Evolutionary conservation across 345 rosid species (phyloP), one percentile per base, ranked within the genome.

Genomic region (Brassica nigra): DNA sequence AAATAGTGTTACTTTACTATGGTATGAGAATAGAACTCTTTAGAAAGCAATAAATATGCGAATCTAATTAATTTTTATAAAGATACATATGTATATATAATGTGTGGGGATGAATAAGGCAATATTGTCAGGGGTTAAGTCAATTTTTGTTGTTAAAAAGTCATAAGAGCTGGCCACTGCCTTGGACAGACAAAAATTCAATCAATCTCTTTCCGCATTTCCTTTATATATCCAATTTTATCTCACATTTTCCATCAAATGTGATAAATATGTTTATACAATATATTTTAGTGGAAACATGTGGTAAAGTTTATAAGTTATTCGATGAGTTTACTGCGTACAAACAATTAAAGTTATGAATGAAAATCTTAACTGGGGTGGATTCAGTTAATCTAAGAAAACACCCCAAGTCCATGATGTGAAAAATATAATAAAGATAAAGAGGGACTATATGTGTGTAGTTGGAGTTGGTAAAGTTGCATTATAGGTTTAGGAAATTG

Each of bases 131-230:
- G 70, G 55, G 11, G 23, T 16, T 66, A 34, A 62, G 75, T 80
- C 79, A 68, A 74, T 15, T 9, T 59, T 71, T 62, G 66, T 34
- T 75, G 67, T 76, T 23, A 23, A 23, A 63, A 75, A 74, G 83
- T 79, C 61, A 74, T 52, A 62, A 62, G 83, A 62, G 79, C 54
- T 80, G 83, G 83, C 78, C 78, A 74, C 36, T 61, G 75, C 70
- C 62, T 67, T 68, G 47, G 34, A 52, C 20, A 62, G 37, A 74
- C 14, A 28, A 52, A 75, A 52, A 5, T 18, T 20, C 31, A 55
- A 63, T 75, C 76, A 70, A 69, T 75, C 39, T 70, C 37, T 80
- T 76, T 70, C 55, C n/a, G 58, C 58, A 62, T 70, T 75, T 49
- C n/a, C 67, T 80, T 70, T 75, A 39, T 39, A 75, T 30, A 8